These are phyloP conservation scores for Amyloporia xantha DNA, from an alignment of 768 basidiomycete genomes.

Conservation along the genomic window DNA sequence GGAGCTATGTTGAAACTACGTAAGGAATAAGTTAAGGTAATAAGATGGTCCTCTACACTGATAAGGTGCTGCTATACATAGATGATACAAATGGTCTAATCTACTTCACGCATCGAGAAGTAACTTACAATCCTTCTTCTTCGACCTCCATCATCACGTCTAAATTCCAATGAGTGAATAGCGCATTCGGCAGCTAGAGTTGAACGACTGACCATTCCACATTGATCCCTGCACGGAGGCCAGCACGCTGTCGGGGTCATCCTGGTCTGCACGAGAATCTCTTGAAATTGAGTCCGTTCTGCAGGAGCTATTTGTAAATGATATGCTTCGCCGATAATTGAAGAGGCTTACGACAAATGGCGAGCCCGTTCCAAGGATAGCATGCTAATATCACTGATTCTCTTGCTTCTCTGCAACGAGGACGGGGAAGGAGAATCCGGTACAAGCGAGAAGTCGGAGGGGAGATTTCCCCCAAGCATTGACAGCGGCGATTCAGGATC, in stretches of 20 bases:
- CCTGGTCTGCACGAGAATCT: constrained; percentile 18
- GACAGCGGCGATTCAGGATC: constrained; percentile 32
- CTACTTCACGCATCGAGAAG: no score
- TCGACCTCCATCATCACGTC: constrained; percentile 43
- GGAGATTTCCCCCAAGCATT: constrained; percentile 24
- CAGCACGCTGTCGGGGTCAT: constrained; percentile 39
- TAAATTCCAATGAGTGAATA: constrained; percentile 2
- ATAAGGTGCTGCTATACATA: neutral
- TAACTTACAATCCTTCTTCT: constrained; percentile 30
- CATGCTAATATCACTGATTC: constrained; percentile 55
- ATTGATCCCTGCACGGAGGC: constrained; percentile 59
- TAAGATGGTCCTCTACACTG: neutral
- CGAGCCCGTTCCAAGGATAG: constrained; percentile 45
- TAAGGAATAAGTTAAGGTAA: constrained; percentile 14
- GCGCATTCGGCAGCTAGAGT: neutral
- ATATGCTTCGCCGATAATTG: neutral
- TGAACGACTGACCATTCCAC: constrained; percentile 54
- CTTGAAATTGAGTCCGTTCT: constrained; percentile 24
- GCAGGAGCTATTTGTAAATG: neutral
- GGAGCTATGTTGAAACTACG: constrained; percentile 4
- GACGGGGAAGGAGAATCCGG: constrained; percentile 36
- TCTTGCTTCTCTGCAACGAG: constrained; percentile 49
- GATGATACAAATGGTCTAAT: constrained; percentile 1
- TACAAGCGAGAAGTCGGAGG: constrained; percentile 42
- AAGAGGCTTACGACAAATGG: constrained; percentile 40